These are phyloP conservation scores for Hyaloscypha hepaticicola DNA, from an alignment of 495 filamentous ascomycete species.

Conservation along the genomic window DNA sequence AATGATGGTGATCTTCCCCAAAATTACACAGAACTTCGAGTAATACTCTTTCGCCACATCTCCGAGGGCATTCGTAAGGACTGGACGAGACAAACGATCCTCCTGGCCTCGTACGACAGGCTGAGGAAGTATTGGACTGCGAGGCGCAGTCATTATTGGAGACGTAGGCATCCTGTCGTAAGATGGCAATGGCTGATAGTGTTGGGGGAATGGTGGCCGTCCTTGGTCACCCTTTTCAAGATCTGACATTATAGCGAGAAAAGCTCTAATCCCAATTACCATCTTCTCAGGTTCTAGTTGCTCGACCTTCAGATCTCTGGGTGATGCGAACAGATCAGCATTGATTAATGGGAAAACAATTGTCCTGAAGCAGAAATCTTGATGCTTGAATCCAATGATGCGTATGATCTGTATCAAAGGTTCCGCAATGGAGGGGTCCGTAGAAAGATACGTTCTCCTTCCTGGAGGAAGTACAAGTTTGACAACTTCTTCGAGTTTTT, in stretches of 20 bases:
- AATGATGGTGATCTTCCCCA: slow-evolving; percentile 92
- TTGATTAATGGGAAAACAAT: slow-evolving; percentile 96
- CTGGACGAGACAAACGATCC: slow-evolving; percentile 69
- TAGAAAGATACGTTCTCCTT: slow-evolving; percentile 73
- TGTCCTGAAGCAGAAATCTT: slow-evolving; percentile 85
- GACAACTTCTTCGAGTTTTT: slow-evolving; percentile 85
- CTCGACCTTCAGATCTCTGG: slow-evolving; percentile 81
- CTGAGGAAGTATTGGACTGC: slow-evolving; percentile 32
- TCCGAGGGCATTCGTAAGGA: slow-evolving; percentile 67
- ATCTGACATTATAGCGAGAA: slow-evolving; percentile 88
- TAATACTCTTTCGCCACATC: slow-evolving; percentile 82
- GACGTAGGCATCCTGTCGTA: slow-evolving; percentile 51
- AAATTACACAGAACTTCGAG: slow-evolving; percentile 84
- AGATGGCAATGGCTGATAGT: slow-evolving; percentile 43
- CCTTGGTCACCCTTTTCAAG: slow-evolving; percentile 81
- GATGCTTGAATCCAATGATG: slow-evolving; percentile 91
- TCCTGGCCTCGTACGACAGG: slow-evolving; percentile 38
- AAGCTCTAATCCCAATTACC: slow-evolving; percentile 92
- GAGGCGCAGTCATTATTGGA: slow-evolving; percentile 49
- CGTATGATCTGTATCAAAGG: slow-evolving; percentile 90
- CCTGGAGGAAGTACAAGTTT: slow-evolving; percentile 76
- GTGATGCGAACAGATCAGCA: slow-evolving; percentile 77
- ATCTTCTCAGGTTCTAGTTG: slow-evolving; percentile 95
- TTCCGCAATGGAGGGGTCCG: slow-evolving; percentile 78
- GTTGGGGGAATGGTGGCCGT: slow-evolving; percentile 76